Conservation (phyloP, 805 yeast genomes). For the Ogataea salicorniae region DNA sequence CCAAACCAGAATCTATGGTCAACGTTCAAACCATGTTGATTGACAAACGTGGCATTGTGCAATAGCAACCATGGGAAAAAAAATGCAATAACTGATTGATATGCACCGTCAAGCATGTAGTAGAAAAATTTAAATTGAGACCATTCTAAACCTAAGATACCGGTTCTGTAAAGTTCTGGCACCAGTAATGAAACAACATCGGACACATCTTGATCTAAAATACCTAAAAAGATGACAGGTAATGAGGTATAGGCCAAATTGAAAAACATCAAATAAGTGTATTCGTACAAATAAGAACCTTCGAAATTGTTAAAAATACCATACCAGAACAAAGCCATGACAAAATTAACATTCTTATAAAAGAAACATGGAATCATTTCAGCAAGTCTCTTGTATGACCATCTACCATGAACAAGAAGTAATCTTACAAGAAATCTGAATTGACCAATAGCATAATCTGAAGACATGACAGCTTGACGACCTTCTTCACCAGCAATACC, state of each 20-base stretch:
- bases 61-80: constrained; percentile 62
- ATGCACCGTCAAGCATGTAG: constrained; percentile 66
- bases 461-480: constrained; percentile 80
- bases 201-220: constrained; percentile 70
- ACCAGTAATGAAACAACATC: constrained; percentile 59
- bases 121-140: constrained; percentile 51
- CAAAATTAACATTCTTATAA: constrained; percentile 70
- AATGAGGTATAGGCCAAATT: constrained; percentile 77
- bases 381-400: constrained; percentile 71
- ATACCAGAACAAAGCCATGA: constrained; percentile 72
- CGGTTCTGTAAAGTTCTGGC: constrained; percentile 66
- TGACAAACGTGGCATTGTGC: constrained; percentile 38
- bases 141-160: constrained; percentile 62
- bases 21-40: constrained; percentile 43
- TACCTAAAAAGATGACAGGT: constrained; percentile 69
- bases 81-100: constrained; percentile 65
- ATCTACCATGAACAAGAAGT: constrained; percentile 74
- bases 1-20: constrained; percentile 75
- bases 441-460: constrained; percentile 81
- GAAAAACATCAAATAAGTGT: constrained; percentile 71
- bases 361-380: constrained; percentile 79
- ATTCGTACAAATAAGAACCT: constrained; percentile 73
- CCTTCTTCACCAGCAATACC: constrained; percentile 90
- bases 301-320: constrained; percentile 66
- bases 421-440: constrained; percentile 62